These are phyloP conservation scores for Fusarium subglutinans DNA, from an alignment of 2,329 filamentous ascomycete species.

Conservation along the genomic window DNA sequence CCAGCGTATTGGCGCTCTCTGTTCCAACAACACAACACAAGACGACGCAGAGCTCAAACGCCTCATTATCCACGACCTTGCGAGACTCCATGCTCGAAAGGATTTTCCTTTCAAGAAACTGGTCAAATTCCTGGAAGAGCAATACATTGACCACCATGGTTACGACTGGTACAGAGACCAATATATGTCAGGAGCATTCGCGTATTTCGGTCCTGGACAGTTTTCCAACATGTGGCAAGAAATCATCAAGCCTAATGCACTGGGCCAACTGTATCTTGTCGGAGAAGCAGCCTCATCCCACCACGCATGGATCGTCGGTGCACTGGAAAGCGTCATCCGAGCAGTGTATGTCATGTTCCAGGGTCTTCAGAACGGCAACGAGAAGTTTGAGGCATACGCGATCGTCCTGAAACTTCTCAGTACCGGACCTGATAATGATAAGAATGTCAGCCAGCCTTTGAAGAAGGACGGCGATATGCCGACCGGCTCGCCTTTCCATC, in stretches of 20 bases:
- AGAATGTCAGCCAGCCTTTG: fast-evolving
- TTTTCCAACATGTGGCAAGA: not conserved
- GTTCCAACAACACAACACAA: not conserved
- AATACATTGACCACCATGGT: not conserved
- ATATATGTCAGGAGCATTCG: not conserved
- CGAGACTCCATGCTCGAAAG: fast-evolving
- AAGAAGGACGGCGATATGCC: not conserved
- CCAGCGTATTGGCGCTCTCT: not conserved
- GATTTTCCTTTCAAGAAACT: fast-evolving
- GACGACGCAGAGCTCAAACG: not conserved
- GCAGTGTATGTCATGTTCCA: not conserved
- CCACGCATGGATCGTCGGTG: not conserved
- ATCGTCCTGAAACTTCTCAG: not conserved
- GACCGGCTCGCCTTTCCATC: fast-evolving
- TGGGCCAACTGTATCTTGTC: not conserved
- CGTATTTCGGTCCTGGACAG: not conserved
- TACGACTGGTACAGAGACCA: not conserved
- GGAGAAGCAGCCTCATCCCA: not conserved
- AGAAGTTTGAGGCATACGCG: fast-evolving
- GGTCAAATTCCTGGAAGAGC: fast-evolving
- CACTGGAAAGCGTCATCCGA: not conserved
- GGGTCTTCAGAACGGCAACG: not conserved
- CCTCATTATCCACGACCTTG: not conserved
- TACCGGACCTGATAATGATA: fast-evolving
- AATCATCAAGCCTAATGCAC: not conserved